Base-by-base conservation (phyloP, 2,329 filamentous ascomycete species). In the Talaromyces pinophilus region DNA sequence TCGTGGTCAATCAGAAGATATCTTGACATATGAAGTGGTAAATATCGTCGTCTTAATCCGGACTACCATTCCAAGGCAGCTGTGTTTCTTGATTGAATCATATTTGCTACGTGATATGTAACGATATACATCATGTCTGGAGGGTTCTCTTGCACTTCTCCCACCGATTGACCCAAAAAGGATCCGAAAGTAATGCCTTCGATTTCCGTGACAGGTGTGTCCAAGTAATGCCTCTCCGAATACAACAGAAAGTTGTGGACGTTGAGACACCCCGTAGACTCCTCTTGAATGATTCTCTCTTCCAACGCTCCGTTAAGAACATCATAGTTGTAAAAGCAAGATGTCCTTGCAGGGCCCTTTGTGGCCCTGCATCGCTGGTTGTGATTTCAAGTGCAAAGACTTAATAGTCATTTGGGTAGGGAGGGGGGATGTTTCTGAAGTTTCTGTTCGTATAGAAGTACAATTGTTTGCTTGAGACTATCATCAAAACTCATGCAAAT, bases 231-330 rank as follows among this genome's bases (percentile, higher is more conserved):
- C 67, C 66, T 66, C 63, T 68, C 63, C 46, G 68, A 68, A 64
- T 63, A 67, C 64, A 30, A 59, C 50, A 19, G 44, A 22, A 57
- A 46, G 50, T 25, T 35, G 52, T 22, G 70, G 75, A 71, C 66
- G 64, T 71, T 67, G 71, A 65, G 66, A 67, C 60, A 62, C 13
- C 7, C 17, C 55, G 46, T 40, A 28, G 15, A 25, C 67, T 67
- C 67, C 48, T 70, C 33, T 52, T 42, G 33, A 44, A 60, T 48
- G 55, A 78, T 82, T 78, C 82, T 71, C 81, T 91, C 83, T 92
- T 77, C 90, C 90, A 91, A 90, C 88, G 90, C 87, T 92, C 90
- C 90, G 90, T 92, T 92, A 90, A 89, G 88, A 84, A 82, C 84
- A 85, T 83, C 81, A 84, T 87, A 86, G 65, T 86, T 90, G 82